phyloP scores from a whole-genome alignment of 306 rosid species.

The Ormosia semicastrata region DNA sequence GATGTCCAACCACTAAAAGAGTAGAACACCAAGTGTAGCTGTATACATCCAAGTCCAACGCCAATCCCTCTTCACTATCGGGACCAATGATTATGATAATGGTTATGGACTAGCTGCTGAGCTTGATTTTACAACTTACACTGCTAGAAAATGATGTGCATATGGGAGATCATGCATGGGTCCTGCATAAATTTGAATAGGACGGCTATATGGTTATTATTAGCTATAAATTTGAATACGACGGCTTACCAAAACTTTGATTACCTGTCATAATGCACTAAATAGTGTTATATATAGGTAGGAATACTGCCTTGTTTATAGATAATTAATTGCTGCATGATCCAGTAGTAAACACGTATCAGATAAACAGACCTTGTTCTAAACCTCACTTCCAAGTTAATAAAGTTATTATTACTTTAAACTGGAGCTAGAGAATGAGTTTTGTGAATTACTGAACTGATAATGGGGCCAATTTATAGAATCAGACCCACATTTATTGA shows the following conservation, averaged over 20 bases:
- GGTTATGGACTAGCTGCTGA: not conserved
- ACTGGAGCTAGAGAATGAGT: conserved; percentile 11
- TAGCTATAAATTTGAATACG: conserved; percentile 34
- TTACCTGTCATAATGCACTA: conserved; percentile 5
- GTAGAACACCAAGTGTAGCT: conserved; percentile 2
- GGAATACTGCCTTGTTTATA: not conserved
- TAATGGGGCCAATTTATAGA: not conserved
- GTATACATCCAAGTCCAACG: conserved; percentile 4
- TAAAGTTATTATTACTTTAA: conserved; percentile 3
- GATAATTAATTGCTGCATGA: conserved; percentile 16
- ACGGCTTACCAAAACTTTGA: conserved; percentile 20
- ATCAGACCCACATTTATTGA: not conserved
- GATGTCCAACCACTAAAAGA: not conserved
- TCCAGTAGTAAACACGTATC: conserved; percentile 4
- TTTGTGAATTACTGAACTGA: conserved; percentile 17
- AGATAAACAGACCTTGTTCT: conserved; percentile 24
- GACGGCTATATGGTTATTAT: conserved; percentile 28
- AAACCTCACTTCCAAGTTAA: conserved; percentile 24
- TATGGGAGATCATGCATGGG: conserved; percentile 22
- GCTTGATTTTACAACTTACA: conserved; percentile 26
- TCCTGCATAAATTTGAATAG: not conserved
- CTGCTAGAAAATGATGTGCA: conserved; percentile 31
- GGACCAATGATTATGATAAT: conserved; percentile 9
- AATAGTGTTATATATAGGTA: not conserved
- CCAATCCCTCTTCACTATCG: conserved; percentile 9